These are phyloP conservation scores for Fusarium udum DNA, from an alignment of 2,329 filamentous ascomycete genomes.

Conservation along the genomic window DNA sequence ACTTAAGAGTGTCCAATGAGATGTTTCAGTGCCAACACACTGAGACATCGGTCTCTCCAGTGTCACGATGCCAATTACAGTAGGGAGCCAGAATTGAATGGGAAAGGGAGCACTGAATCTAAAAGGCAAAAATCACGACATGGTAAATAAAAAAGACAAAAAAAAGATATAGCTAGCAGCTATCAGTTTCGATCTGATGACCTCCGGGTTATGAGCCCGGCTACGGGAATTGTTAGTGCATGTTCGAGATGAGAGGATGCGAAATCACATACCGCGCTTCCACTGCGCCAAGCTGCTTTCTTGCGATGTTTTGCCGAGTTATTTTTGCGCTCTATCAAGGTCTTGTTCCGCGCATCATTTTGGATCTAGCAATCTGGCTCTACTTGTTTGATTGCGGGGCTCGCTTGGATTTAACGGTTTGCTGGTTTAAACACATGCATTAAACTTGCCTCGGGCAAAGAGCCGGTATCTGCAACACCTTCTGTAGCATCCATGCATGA, in stretches of 20 bases:
- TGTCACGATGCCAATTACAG: not conserved
- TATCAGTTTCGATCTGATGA: conserved; percentile 26
- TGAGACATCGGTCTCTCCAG: accelerated
- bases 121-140: accelerated
- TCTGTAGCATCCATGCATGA: not conserved
- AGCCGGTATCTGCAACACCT: not conserved
- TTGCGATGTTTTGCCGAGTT: conserved; percentile 1
- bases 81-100: too few relatives aligned
- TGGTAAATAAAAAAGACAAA: not conserved
- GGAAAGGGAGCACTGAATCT: accelerated
- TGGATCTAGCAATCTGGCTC: not conserved
- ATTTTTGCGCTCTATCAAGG: not conserved
- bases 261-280: conserved; percentile 20
- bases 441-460: not conserved
- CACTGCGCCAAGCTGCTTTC: conserved; percentile 30
- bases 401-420: not conserved
- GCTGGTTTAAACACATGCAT: not conserved
- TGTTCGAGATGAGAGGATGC: not conserved
- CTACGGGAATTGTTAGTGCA: conserved; percentile 1
- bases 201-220: conserved; percentile 37
- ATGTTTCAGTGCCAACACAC: accelerated
- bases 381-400: not conserved
- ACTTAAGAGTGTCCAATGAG: too few relatives aligned
- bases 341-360: too few relatives aligned
- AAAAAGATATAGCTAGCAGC: conserved; percentile 7